Evolutionary conservation across 2,329 filamentous ascomycete species (phyloP).

Genomic region (Calonectria montana): DNA sequence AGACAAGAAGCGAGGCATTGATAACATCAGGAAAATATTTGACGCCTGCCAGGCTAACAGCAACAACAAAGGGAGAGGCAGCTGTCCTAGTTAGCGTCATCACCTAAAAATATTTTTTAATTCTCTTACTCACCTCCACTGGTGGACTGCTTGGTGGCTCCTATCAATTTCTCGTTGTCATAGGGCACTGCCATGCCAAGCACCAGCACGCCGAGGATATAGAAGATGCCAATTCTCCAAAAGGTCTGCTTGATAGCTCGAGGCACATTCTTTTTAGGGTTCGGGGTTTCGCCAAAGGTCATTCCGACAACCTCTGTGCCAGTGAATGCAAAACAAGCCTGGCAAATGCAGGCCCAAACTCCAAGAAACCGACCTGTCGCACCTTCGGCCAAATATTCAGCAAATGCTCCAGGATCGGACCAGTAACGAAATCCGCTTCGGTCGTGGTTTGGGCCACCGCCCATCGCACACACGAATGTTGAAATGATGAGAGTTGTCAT

Average conservation of each 20-base stretch:
- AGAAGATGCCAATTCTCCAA: conserved; percentile 42
- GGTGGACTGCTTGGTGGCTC: conserved; percentile 28
- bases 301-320: conserved; percentile 30
- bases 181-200: conserved; percentile 43
- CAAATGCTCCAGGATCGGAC: conserved; percentile 56
- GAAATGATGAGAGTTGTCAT: conserved; percentile 52
- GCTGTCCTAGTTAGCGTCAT: not conserved
- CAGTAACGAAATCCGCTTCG: conserved; percentile 57
- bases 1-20: conserved; percentile 39
- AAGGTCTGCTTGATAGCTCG: conserved; percentile 39
- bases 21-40: conserved; percentile 34
- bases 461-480: conserved; percentile 48
- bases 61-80: conserved; percentile 41
- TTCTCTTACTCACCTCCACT: conserved; percentile 19
- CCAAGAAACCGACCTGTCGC: conserved; percentile 52
- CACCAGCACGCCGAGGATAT: conserved; percentile 36
- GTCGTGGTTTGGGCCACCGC: conserved; percentile 51
- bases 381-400: conserved; percentile 48
- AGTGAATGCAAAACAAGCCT: conserved; percentile 51
- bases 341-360: conserved; percentile 52
- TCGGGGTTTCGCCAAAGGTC: conserved; percentile 38
- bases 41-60: conserved; percentile 33
- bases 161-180: conserved; percentile 26
- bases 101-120: not conserved
- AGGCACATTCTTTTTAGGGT: conserved; percentile 38